Evolutionary conservation across 169 alveolate genomes (phyloP), one percentile per base, ranked within the genome.

Genomic region (Cryptosporidium bovis): DNA sequence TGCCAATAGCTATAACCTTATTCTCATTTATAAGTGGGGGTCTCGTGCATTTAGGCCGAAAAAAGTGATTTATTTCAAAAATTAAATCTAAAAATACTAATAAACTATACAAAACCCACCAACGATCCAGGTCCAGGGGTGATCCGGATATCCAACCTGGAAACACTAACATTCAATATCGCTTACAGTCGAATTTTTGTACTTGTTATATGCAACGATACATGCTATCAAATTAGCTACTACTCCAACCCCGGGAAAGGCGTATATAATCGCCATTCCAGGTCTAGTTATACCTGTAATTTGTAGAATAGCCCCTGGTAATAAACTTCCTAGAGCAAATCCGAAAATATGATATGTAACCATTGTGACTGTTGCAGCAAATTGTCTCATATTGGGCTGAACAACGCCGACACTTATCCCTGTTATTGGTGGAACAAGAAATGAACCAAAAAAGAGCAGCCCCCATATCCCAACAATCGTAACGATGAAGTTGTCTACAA

Each of bases 361-460:
- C 87, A 77, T 77, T 44, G 87, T 53, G n/a, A 77, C 71, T 6
- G 87, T 77, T 13, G 87, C 66, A 34, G 87, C 87, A 48, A 77
- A 77, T 60, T 77, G 87, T 13, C 87, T 53, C 64, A 62, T 62
- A 7, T 62, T 10, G 24, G 60, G 87, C 34, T 56, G 77, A 36
- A 77, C 87, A 77, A 77, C 87, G n/a, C 87, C 87, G 3, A 77
- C 87, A 46, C 87, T 60, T 5, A 77, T 77, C 15, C 87, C 87
- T 20, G 87, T 77, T 16, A 77, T 77, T 5, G 87, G 87, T 2
- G 87, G 87, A 58, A 77, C 87, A 44, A 77, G 71, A 44, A 77
- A 77, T 36, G 87, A 55, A 12, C 87, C 87, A 77, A 77, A 77
- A 60, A 77, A 77, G 46, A 77, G 40, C 51, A 77, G 40, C 4